phyloP scores from a whole-genome alignment of 1,139 yeast species.

The Blastobotrys illinoisensis region DNA sequence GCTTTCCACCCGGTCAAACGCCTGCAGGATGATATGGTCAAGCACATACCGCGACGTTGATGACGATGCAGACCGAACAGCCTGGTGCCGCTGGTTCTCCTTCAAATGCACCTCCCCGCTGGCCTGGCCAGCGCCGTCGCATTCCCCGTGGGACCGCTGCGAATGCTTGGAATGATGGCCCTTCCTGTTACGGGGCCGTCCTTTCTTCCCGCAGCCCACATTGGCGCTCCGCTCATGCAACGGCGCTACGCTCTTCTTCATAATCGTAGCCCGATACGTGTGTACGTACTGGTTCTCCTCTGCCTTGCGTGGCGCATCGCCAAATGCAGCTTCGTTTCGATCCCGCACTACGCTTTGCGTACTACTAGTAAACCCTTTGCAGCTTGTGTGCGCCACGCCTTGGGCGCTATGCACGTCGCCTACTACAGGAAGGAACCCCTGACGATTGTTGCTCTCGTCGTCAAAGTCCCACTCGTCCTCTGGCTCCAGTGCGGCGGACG shows the following conservation, averaged over 20 bases:
- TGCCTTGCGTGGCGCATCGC: background rate
- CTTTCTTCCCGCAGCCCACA: background rate
- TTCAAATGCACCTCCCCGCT: background rate
- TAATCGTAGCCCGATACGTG: background rate
- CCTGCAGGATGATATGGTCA: constrained; percentile 12
- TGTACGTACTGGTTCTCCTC: background rate
- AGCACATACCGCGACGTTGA: constrained; percentile 3
- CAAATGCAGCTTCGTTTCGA: background rate
- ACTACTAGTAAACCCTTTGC: too few species aligned
- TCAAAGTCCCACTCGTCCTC: constrained; percentile 11
- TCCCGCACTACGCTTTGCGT: background rate
- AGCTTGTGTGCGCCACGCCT: background rate
- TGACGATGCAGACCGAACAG: background rate
- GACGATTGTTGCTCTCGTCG: constrained; percentile 6
- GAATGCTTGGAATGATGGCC: background rate
- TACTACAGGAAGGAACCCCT: background rate
- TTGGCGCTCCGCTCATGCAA: background rate
- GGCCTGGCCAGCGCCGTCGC: background rate
- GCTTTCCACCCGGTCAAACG: constrained; percentile 13
- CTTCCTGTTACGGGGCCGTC: background rate
- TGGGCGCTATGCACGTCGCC: background rate
- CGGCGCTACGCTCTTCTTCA: background rate
- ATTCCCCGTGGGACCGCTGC: background rate
- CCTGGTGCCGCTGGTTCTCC: background rate
- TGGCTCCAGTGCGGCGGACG: too few species aligned